Conservation (phyloP, 495 filamentous ascomycete species). For the Aspergillus homomorphus region DNA sequence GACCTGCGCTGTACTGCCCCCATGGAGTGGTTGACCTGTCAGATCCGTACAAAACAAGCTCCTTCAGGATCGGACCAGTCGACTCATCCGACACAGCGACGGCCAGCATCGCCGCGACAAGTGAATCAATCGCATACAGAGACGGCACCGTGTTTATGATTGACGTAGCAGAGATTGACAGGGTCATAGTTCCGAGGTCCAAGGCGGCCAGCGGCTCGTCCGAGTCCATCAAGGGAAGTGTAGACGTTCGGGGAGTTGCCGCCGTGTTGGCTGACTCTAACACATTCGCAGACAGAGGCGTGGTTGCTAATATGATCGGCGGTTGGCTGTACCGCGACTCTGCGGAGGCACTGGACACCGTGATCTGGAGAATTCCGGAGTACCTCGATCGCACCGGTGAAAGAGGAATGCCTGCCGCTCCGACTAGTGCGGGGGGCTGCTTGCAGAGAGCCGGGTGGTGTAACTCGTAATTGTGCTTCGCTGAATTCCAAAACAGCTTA, state of each 20-base stretch:
- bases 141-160: constrained; percentile 47
- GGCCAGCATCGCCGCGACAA: constrained; percentile 63
- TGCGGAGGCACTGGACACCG: constrained; percentile 35
- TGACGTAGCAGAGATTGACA: constrained; percentile 45
- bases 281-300: constrained; percentile 33
- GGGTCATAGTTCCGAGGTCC: constrained; percentile 47
- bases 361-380: constrained; percentile 38
- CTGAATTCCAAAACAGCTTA: constrained; percentile 65
- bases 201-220: constrained; percentile 48
- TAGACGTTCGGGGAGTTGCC: constrained; percentile 42
- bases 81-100: constrained; percentile 62
- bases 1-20: constrained; percentile 4
- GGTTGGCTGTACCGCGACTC: constrained; percentile 25
- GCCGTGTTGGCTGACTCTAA: constrained; percentile 38
- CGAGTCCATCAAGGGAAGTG: constrained; percentile 38
- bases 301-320: constrained; percentile 43
- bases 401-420: constrained; percentile 57
- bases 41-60: constrained; percentile 30
- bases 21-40: neutral
- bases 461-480: constrained; percentile 62
- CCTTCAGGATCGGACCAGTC: constrained; percentile 36
- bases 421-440: constrained; percentile 51
- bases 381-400: constrained; percentile 50
- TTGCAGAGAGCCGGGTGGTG: constrained; percentile 60
- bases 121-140: constrained; percentile 73